A percentile compares a stretch with the other conserved stretches of the same genome.
Evolutionary conservation across 2,329 filamentous ascomycete genomes (phyloP).

Genomic region (Ascochyta fabae): DNA sequence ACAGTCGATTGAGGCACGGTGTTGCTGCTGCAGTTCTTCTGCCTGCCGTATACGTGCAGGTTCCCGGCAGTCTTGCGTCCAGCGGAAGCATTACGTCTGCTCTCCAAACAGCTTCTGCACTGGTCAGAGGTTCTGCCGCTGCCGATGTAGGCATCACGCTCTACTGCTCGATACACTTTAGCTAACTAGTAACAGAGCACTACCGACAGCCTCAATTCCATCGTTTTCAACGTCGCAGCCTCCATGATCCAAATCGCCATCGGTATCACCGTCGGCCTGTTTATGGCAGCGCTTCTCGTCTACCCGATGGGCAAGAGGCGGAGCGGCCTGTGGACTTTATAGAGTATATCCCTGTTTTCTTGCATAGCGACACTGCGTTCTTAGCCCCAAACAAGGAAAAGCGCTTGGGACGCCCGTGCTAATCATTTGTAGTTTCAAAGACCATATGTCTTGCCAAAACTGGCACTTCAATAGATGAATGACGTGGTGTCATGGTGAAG

Average conservation of each 20-base stretch:
- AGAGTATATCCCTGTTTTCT: conserved; percentile 28
- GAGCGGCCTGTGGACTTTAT: conserved; percentile 46
- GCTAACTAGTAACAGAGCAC: conserved; percentile 23
- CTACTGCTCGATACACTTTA: not conserved
- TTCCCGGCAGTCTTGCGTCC: conserved; percentile 41
- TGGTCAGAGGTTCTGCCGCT: conserved; percentile 30
- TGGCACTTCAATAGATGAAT: not conserved
- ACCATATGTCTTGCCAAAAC: conserved; percentile 9
- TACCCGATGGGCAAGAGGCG: conserved; percentile 59
- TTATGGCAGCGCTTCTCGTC: conserved; percentile 56
- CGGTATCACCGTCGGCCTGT: conserved; percentile 59
- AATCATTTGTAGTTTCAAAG: conserved; percentile 27
- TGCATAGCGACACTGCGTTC: conserved; percentile 30
- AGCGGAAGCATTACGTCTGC: conserved; percentile 40
- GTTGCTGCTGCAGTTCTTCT: conserved; percentile 49
- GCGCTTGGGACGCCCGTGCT: conserved; percentile 16
- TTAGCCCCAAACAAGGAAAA: conserved; percentile 15
- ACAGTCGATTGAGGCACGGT: conserved; percentile 68
- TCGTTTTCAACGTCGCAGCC: conserved; percentile 54
- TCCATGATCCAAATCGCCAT: conserved; percentile 59
- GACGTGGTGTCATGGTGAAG: conserved; percentile 18
- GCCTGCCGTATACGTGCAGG: conserved; percentile 43
- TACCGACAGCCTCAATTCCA: conserved; percentile 31
- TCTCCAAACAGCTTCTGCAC: conserved; percentile 34
- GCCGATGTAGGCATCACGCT: conserved; percentile 22